phyloP scores from a whole-genome alignment of 1,284 basidiomycete species.

The Leccinum fallax region DNA sequence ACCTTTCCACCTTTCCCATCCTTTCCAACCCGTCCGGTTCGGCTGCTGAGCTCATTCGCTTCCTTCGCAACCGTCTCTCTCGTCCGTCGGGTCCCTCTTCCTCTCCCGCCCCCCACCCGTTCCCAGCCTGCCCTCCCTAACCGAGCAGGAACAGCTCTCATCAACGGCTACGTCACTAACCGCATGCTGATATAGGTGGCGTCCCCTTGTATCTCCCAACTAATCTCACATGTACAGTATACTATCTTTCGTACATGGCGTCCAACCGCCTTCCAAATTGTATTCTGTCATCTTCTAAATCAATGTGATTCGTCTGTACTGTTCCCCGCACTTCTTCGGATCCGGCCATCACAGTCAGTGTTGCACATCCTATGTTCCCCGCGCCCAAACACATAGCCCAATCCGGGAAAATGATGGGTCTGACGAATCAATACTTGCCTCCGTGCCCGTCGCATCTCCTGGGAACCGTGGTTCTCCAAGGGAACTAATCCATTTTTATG shows the following conservation, averaged over 20 bases:
- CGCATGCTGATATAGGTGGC: not conserved
- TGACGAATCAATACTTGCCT: not conserved
- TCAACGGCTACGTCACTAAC: not conserved
- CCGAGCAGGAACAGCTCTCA: conserved; percentile 5
- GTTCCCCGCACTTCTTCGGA: conserved; percentile 10
- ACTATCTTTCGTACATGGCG: not conserved
- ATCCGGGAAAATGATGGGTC: not conserved
- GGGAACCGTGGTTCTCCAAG: conserved; percentile 2
- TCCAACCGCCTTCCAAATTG: not conserved
- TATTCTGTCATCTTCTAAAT: not conserved
- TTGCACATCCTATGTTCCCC: not conserved
- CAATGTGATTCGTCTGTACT: not conserved
- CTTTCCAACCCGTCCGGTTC: conserved; percentile 2
- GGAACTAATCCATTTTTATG: not conserved
- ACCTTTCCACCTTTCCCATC: not conserved
- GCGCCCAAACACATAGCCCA: conserved; percentile 3
- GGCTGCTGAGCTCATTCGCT: conserved; percentile 11
- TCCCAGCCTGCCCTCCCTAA: conserved; percentile 1
- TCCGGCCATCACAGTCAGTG: not conserved
- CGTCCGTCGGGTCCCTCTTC: not conserved
- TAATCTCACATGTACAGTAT: not conserved
- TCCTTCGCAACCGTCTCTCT: not conserved
- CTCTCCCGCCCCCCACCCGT: not conserved
- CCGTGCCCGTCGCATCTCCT: conserved; percentile 10
- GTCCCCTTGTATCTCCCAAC: not conserved